phyloP scores from a whole-genome alignment of 2,329 filamentous ascomycete species.

The Penicillium sp. region DNA sequence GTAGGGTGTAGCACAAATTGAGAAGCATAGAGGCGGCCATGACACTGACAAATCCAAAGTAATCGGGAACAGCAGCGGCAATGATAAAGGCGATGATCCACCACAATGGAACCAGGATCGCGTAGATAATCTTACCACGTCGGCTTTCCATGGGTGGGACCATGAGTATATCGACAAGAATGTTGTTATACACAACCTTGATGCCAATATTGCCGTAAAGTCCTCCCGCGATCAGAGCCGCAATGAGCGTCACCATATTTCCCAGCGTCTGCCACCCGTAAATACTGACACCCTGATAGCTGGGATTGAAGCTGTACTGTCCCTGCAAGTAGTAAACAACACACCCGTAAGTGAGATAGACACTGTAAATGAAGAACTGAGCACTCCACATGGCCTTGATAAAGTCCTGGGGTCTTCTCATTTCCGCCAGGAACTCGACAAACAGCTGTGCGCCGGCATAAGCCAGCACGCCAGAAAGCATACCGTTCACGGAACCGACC shows the following conservation, averaged over 20 bases:
- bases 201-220: constrained; percentile 45
- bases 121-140: constrained; percentile 43
- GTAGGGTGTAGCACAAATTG: constrained; percentile 51
- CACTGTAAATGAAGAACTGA: constrained; percentile 49
- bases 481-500: constrained; percentile 50
- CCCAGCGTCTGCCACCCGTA: constrained; percentile 36
- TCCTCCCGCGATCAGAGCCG: constrained; percentile 36
- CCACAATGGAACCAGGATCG: constrained; percentile 40
- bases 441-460: constrained; percentile 62
- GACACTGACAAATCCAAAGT: constrained; percentile 38
- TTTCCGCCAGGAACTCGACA: constrained; percentile 57
- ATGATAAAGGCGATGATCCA: constrained; percentile 48
- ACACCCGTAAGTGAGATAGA: constrained; percentile 51
- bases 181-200: constrained; percentile 47
- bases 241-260: constrained; percentile 31
- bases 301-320: constrained; percentile 41
- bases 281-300: constrained; percentile 26
- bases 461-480: constrained; percentile 56
- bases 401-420: constrained; percentile 51
- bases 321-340: constrained; percentile 51
- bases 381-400: constrained; percentile 49
- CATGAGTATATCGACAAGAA: constrained; percentile 43
- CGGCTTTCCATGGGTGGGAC: constrained; percentile 40
- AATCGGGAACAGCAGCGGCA: constrained; percentile 46
- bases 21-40: constrained; percentile 47